Conservation (phyloP, 2,329 filamentous ascomycete species). For the Leptographium procerum region DNA sequence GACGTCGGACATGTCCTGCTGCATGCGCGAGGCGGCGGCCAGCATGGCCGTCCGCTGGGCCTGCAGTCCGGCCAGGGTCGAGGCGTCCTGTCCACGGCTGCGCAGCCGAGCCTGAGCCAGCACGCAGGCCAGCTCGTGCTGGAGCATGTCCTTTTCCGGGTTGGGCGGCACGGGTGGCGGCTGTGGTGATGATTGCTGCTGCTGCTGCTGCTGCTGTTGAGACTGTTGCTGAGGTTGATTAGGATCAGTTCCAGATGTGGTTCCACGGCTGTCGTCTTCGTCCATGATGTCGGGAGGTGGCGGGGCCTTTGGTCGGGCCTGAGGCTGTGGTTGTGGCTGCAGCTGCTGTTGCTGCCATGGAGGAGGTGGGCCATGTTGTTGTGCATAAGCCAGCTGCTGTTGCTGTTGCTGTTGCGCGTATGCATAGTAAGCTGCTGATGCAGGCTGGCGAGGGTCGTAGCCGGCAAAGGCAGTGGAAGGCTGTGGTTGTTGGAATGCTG, state of each 20-base stretch:
- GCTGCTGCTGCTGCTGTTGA: not conserved
- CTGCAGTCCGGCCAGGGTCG: slow-evolving; percentile 62
- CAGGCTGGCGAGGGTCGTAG: slow-evolving; percentile 7
- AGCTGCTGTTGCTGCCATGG: slow-evolving; percentile 14
- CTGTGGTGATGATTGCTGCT: slow-evolving; percentile 22
- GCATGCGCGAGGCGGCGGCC: slow-evolving; percentile 54
- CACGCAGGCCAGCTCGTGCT: slow-evolving; percentile 62
- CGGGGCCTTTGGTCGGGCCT: slow-evolving; percentile 26
- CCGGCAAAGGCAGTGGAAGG: not conserved
- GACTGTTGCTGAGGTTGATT: not conserved
- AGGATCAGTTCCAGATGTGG: not conserved
- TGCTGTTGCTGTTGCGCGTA: slow-evolving; percentile 13
- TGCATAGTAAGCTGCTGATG: not conserved
- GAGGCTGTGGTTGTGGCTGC: slow-evolving; percentile 15
- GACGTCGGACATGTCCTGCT: slow-evolving; percentile 62
- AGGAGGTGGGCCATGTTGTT: slow-evolving; percentile 18
- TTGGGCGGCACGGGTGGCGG: slow-evolving; percentile 88
- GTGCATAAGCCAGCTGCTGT: slow-evolving; percentile 15
- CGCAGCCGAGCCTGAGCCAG: slow-evolving; percentile 58
- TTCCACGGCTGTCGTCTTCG: slow-evolving; percentile 28
- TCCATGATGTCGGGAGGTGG: slow-evolving; percentile 44
- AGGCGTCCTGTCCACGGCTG: slow-evolving; percentile 59
- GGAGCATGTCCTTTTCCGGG: slow-evolving; percentile 82
- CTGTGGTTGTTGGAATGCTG: not conserved
- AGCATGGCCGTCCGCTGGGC: slow-evolving; percentile 73